These are phyloP conservation scores for Fusarium piperis DNA, from an alignment of 2,329 filamentous ascomycete genomes.

Conservation along the genomic window DNA sequence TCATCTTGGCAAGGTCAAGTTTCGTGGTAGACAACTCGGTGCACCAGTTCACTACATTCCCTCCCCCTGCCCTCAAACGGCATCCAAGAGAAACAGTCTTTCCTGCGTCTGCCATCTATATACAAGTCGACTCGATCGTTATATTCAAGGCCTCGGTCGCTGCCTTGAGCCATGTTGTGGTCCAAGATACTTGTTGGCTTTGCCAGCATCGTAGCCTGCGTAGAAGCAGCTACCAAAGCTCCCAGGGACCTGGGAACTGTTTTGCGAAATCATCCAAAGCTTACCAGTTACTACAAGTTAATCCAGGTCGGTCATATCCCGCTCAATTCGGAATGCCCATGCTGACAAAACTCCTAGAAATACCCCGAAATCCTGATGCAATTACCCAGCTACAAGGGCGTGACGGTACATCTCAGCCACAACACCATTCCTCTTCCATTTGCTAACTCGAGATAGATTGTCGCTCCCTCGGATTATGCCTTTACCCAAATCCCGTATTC, in stretches of 20 bases:
- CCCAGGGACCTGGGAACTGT: conserved; percentile 52
- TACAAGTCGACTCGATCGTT: neutral
- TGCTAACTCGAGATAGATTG: conserved; percentile 50
- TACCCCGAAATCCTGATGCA: conserved; percentile 57
- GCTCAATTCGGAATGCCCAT: neutral
- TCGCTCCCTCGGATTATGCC: conserved; percentile 67
- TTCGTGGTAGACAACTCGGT: neutral
- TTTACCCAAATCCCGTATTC: conserved; percentile 65
- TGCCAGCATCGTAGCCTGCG: conserved; percentile 32
- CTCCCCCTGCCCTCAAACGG: neutral
- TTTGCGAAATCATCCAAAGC: conserved; percentile 51
- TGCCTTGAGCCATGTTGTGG: conserved; percentile 26
- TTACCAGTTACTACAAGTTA: conserved; percentile 56
- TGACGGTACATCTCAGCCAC: conserved; percentile 51
- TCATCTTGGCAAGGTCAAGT: neutral
- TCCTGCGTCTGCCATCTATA: neutral
- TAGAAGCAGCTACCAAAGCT: conserved; percentile 29
- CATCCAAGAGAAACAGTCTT: neutral
- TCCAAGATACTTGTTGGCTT: conserved; percentile 31
- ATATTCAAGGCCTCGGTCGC: neutral
- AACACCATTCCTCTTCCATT: neutral
- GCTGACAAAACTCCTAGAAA: conserved; percentile 46
- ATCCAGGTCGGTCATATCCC: conserved; percentile 49
- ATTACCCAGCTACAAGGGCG: conserved; percentile 54
- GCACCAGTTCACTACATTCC: neutral